Evolutionary conservation across 331 rosid genomes (phyloP), one percentile per base, ranked within the genome.

Genomic region (Pyrus hybrid): DNA sequence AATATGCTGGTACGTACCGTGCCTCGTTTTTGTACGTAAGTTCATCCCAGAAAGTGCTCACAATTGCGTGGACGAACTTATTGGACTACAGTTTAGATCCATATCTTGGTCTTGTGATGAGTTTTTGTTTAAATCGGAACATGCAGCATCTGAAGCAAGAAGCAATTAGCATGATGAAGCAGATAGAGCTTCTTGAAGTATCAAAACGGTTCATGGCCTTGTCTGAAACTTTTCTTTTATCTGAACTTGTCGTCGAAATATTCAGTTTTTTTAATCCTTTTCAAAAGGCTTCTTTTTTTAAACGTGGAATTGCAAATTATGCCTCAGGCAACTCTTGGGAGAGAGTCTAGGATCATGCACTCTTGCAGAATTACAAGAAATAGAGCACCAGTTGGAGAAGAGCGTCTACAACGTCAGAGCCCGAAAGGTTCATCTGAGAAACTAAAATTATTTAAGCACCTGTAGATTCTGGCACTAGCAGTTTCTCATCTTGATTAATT

Each of bases 311-410:
- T 81, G 66, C 26, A 41, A 75, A 63, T 41, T 41, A 41, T 72
- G 25, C 63, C 61, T 37, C 83, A 93, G 99, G 84, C 87, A 87
- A 73, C 78, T 92, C 49, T 37, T 90, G 77, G 97, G 99, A 82
- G 93, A 91, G 82, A 83, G 88, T 54, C 45, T 90, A 25, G 96
- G 74, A 49, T 20, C 88, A 73, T 87, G 92, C 87, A 83, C 91
- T 67, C 4, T 86, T 58, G 93, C 89, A 56, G 99, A 94, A 82
- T 76, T 94, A 25, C 86, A 84, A 49, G 84, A 86, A 53, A 68
- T 92, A 4, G 97, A 94, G 57, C 84, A 86, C 17, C 96, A 92
- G 77, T 74, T 94, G 68, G 90, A 94, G 85, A 88, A 33, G 72
- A 92, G 99, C 33, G 75, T 92, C 51, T 54, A 21, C 81, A 85